Conservation (phyloP, 1,139 yeast species). For the Candida smagusa region DNA sequence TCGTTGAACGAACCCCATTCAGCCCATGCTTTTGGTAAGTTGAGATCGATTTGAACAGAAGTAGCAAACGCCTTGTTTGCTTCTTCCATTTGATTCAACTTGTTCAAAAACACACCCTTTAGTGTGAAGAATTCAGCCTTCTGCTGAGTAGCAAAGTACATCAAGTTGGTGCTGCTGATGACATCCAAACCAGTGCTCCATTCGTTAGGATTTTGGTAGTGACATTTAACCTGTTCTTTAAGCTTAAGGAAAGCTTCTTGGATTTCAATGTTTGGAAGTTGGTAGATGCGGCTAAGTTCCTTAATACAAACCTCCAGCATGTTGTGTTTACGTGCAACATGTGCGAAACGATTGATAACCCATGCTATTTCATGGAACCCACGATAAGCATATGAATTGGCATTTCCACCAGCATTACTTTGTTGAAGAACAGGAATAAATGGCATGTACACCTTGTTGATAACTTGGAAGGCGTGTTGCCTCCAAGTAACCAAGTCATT, state of each 20-base stretch:
- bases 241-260: slow-evolving; percentile 96
- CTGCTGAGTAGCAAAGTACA: slow-evolving; percentile 94
- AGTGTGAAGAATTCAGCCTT: slow-evolving; percentile 96
- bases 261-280: slow-evolving; percentile 94
- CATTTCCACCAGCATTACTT: slow-evolving; percentile 65
- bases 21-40: slow-evolving; percentile 98
- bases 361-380: slow-evolving; percentile 99
- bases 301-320: slow-evolving; percentile 96
- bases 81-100: slow-evolving; percentile 83
- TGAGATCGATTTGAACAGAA: slow-evolving; percentile 92
- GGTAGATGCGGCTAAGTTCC: slow-evolving; percentile 90
- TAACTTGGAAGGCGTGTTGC: slow-evolving; percentile 97
- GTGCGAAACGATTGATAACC: slow-evolving; percentile 98
- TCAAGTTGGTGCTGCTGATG: slow-evolving; percentile 91
- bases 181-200: slow-evolving; percentile 94
- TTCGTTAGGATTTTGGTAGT: slow-evolving; percentile 84
- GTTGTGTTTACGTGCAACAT: slow-evolving; percentile 93
- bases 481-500: slow-evolving; percentile 98
- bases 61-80: slow-evolving; percentile 98
- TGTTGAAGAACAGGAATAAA: slow-evolving; percentile 84
- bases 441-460: slow-evolving; percentile 91
- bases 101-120: slow-evolving; percentile 96
- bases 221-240: slow-evolving; percentile 97
- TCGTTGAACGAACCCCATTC: slow-evolving; percentile 99
- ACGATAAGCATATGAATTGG: slow-evolving; percentile 89